These are phyloP conservation scores for Boletus tomentosulus DNA, from an alignment of 768 basidiomycete species.

Conservation along the genomic window DNA sequence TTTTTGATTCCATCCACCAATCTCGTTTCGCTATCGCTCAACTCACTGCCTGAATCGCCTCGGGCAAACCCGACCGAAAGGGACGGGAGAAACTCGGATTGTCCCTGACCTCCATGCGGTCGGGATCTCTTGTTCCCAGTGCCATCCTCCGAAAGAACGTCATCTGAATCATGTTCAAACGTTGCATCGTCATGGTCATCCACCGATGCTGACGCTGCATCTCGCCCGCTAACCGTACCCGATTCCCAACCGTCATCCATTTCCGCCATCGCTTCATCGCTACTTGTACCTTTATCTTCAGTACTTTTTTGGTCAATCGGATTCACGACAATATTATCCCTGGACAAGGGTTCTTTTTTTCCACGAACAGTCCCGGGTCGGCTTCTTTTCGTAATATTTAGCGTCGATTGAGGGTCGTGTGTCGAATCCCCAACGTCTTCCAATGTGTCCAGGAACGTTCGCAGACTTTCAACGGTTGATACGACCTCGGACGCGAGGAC, in stretches of 20 bases:
- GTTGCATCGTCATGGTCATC: conserved; percentile 32
- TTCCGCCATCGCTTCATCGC: conserved; percentile 3
- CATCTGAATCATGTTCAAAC: conserved; percentile 18
- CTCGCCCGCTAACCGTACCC: conserved; percentile 34
- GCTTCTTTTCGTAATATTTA: conserved; percentile 10
- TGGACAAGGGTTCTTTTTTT: not conserved
- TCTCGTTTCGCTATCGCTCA: conserved; percentile 59
- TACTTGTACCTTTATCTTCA: conserved; percentile 13
- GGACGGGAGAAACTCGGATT: conserved; percentile 80
- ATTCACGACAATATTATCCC: too few species aligned
- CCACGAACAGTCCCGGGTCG: not conserved
- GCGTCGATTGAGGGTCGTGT: not conserved
- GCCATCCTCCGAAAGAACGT: conserved; percentile 14
- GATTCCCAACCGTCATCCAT: conserved; percentile 38
- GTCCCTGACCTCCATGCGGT: conserved; percentile 16
- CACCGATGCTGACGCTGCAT: conserved; percentile 37
- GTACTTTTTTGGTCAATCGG: conserved; percentile 11
- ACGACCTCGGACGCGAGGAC: conserved; percentile 58
- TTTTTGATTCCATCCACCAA: conserved; percentile 59
- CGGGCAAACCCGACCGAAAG: conserved; percentile 81
- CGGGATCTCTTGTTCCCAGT: conserved; percentile 15
- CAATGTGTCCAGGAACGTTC: conserved; percentile 36
- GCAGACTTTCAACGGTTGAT: conserved; percentile 48
- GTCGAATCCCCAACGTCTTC: conserved; percentile 16
- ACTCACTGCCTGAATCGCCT: conserved; percentile 76